Conservation (phyloP, 257 asterid species). For the Eucommia ulmoides region DNA sequence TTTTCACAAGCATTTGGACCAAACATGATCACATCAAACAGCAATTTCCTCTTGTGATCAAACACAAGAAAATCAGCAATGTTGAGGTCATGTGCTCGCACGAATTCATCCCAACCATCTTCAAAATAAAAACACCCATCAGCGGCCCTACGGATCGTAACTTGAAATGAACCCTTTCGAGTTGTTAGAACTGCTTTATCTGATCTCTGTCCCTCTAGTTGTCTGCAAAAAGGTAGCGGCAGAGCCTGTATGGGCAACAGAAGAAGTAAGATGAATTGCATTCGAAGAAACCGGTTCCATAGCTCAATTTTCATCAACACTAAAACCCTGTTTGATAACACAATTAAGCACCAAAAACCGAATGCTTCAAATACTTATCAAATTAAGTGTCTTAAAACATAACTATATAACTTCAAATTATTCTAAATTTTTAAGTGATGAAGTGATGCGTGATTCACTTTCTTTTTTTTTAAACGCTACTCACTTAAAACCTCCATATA, state of each 20-base stretch:
- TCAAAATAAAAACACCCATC: conserved; percentile 3
- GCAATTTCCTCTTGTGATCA: conserved; percentile 10
- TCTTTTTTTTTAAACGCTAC: no score
- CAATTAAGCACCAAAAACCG: not conserved
- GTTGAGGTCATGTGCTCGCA: conserved; percentile 9
- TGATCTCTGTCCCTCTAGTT: conserved; percentile 2
- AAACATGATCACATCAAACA: conserved; percentile 8
- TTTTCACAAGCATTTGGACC: conserved; percentile 16
- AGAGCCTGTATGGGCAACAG: conserved; percentile 1
- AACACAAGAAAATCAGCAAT: conserved; percentile 16
- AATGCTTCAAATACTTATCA: not conserved
- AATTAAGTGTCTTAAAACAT: not conserved
- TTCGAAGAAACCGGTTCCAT: no score
- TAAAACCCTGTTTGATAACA: not conserved
- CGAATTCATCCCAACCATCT: conserved; percentile 17
- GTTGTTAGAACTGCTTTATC: conserved; percentile 7
- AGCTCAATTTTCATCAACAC: no score
- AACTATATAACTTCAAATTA: no score
- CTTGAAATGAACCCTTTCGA: conserved; percentile 12
- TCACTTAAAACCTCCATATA: no score
- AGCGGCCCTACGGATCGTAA: conserved; percentile 3
- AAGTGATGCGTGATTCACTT: no score
- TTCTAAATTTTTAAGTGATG: no score
- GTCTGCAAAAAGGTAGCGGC: conserved; percentile 6
- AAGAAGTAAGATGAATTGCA: not conserved